phyloP scores from a whole-genome alignment of 2,329 filamentous ascomycete genomes.

The Arthrobotrys entomopaga region DNA sequence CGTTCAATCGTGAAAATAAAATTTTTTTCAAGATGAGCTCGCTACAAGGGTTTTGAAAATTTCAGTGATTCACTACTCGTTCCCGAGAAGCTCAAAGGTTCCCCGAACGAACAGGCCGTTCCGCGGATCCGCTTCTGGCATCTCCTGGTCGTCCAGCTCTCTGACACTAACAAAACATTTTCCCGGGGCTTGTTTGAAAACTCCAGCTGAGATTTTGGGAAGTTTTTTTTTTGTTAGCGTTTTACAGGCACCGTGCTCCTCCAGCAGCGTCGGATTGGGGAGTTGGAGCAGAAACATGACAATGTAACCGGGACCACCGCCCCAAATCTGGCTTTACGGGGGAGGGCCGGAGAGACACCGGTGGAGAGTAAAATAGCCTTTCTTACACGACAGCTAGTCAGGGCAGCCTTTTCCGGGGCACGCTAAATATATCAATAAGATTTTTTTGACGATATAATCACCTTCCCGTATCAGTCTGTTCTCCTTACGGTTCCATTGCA shows the following conservation, averaged over 20 bases:
- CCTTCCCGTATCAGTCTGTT: slow-evolving; percentile 12
- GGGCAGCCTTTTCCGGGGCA: background rate
- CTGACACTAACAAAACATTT: slow-evolving; percentile 33
- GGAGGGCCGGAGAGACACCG: slow-evolving; percentile 4
- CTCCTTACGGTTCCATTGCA: slow-evolving; percentile 6
- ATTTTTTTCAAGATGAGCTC: slow-evolving; percentile 29
- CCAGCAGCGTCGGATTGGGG: too few species aligned
- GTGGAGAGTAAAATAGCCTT: slow-evolving; percentile 2
- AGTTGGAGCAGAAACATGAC: slow-evolving; percentile 2
- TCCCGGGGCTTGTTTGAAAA: slow-evolving; percentile 6
- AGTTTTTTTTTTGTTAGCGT: too few species aligned
- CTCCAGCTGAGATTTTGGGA: background rate
- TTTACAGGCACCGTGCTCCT: background rate
- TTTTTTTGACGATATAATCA: background rate
- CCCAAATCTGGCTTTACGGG: background rate
- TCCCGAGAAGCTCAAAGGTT: background rate
- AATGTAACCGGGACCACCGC: background rate
- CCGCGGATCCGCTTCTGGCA: slow-evolving; percentile 34
- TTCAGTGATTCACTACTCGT: slow-evolving; percentile 25
- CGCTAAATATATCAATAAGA: slow-evolving; percentile 15
- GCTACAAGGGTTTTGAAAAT: slow-evolving; percentile 4
- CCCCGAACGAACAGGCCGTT: slow-evolving; percentile 24
- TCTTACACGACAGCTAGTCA: background rate
- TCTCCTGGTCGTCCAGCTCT: slow-evolving; percentile 18
- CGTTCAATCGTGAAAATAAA: slow-evolving; percentile 12